Evolutionary conservation across 2,329 filamentous ascomycete species (phyloP).

Genomic region (Lithohypha guttulata): DNA sequence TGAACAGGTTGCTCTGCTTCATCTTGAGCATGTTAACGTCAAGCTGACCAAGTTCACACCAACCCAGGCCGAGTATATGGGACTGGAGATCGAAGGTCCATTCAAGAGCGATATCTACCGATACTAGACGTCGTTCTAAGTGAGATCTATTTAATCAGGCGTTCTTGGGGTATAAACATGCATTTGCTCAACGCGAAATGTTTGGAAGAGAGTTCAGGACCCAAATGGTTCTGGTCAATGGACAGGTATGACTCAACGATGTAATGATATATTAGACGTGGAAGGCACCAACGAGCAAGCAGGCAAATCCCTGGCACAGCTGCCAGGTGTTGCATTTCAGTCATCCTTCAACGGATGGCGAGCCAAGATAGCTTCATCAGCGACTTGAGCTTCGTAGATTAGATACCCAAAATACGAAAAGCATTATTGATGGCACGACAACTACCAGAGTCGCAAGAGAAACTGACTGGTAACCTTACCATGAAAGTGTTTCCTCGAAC

Average conservation of each 20-base stretch:
- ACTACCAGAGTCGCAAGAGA: no score
- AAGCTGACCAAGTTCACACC: conserved; percentile 78
- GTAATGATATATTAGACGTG: conserved; percentile 9
- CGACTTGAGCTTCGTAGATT: conserved; percentile 9
- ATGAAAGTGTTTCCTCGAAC: no score
- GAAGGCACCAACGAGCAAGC: conserved; percentile 7
- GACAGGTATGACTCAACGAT: conserved; percentile 11
- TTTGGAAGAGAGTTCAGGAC: conserved; percentile 4
- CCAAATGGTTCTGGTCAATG: conserved; percentile 1
- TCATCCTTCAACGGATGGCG: conserved; percentile 20
- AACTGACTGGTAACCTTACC: no score
- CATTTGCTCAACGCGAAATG: conserved; percentile 22
- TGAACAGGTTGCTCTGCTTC: conserved; percentile 92
- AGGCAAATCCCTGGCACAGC: conserved; percentile 6
- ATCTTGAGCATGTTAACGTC: conserved; percentile 85
- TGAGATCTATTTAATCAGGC: conserved; percentile 11
- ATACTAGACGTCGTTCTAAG: conserved; percentile 14
- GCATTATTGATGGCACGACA: background rate
- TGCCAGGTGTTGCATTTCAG: background rate
- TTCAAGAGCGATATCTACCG: conserved; percentile 90
- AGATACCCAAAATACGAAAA: conserved; percentile 7
- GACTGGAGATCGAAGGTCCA: conserved; percentile 73
- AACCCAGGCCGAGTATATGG: conserved; percentile 90
- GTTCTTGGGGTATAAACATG: conserved; percentile 5
- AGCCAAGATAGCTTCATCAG: conserved; percentile 19